Evolutionary conservation across 2,329 filamentous ascomycete genomes (phyloP).

Genomic region (Sporothrix humicola): DNA sequence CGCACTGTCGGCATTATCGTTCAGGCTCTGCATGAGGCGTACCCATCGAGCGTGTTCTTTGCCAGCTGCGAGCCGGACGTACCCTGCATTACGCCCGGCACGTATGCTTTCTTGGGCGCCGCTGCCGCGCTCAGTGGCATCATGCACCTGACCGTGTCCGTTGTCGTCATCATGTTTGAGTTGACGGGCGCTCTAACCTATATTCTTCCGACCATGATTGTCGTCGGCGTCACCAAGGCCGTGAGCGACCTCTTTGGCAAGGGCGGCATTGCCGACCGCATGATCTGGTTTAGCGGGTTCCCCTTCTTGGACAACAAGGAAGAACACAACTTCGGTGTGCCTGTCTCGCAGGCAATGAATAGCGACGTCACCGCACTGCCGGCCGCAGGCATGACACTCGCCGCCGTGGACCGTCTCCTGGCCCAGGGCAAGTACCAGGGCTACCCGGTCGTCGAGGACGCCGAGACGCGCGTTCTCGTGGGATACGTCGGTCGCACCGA

Average conservation of each 20-base stretch:
- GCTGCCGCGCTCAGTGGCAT: slow-evolving; percentile 91
- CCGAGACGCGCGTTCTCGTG: slow-evolving; percentile 71
- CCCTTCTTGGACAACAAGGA: slow-evolving; percentile 97
- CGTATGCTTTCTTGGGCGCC: slow-evolving; percentile 93
- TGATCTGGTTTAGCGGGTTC: slow-evolving; percentile 99
- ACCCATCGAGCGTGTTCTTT: slow-evolving; percentile 84
- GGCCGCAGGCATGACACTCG: slow-evolving; percentile 73
- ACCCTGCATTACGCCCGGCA: slow-evolving; percentile 95
- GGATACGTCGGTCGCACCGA: slow-evolving; percentile 95
- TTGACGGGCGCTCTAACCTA: slow-evolving; percentile 96
- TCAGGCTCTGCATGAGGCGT: slow-evolving; percentile 82
- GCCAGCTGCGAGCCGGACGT: slow-evolving; percentile 86
- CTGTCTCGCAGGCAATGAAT: slow-evolving; percentile 90
- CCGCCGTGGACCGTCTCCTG: slow-evolving; percentile 77
- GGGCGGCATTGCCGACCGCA: slow-evolving; percentile 93
- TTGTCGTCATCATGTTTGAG: slow-evolving; percentile 99
- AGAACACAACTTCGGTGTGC: slow-evolving; percentile 93
- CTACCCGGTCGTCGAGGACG: slow-evolving; percentile 86
- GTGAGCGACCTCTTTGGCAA: slow-evolving; percentile 91
- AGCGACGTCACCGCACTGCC: slow-evolving; percentile 75
- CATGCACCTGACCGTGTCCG: slow-evolving; percentile 96
- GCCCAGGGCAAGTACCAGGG: slow-evolving; percentile 84
- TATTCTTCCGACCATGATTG: slow-evolving; percentile 98
- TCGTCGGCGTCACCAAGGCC: slow-evolving; percentile 94
- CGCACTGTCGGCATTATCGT: slow-evolving; percentile 94